These are phyloP conservation scores for Flaveria trinervia DNA, from an alignment of 129 eudicot genomes.

Conservation along the genomic window DNA sequence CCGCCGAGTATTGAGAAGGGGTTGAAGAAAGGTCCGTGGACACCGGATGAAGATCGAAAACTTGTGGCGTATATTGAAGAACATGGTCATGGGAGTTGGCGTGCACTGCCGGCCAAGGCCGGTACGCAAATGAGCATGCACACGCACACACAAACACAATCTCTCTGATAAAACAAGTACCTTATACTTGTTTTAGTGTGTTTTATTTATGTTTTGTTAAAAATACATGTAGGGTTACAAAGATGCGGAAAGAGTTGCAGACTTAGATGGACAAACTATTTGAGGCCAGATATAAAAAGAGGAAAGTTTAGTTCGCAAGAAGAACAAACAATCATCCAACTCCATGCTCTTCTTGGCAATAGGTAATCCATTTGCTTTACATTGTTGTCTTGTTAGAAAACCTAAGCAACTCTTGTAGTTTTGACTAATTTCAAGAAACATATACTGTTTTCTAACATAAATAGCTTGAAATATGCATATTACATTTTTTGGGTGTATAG, in stretches of 20 bases:
- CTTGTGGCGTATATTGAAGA: slow-evolving; percentile 55
- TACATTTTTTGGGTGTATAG: no score
- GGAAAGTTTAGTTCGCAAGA: slow-evolving; percentile 72
- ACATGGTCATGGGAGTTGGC: slow-evolving; percentile 77
- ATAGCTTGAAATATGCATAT: no score
- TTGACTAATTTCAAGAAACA: not conserved
- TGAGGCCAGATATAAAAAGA: slow-evolving; percentile 70
- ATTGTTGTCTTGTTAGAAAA: not conserved
- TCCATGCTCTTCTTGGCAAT: slow-evolving; percentile 80
- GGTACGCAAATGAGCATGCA: slow-evolving; percentile 32
- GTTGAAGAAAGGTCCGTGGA: slow-evolving; percentile 78
- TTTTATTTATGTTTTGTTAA: not conserved
- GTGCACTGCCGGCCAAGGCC: slow-evolving; percentile 66
- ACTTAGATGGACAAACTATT: slow-evolving; percentile 65
- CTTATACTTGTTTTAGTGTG: not conserved
- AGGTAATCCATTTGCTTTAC: slow-evolving; percentile 39
- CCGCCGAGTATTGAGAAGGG: slow-evolving; percentile 54
- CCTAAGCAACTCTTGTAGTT: slow-evolving; percentile 9
- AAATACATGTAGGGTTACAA: slow-evolving; percentile 44
- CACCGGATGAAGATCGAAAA: slow-evolving; percentile 63
- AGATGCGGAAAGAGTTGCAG: slow-evolving; percentile 76
- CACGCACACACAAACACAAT: not conserved
- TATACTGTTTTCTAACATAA: not conserved
- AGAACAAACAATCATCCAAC: slow-evolving; percentile 74
- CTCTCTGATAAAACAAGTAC: not conserved